A percentile compares a stretch with the other conserved stretches of the same genome.
Evolutionary conservation across 1,284 basidiomycete genomes (phyloP).

Genomic region (Cutaneotrichosporon sp.): DNA sequence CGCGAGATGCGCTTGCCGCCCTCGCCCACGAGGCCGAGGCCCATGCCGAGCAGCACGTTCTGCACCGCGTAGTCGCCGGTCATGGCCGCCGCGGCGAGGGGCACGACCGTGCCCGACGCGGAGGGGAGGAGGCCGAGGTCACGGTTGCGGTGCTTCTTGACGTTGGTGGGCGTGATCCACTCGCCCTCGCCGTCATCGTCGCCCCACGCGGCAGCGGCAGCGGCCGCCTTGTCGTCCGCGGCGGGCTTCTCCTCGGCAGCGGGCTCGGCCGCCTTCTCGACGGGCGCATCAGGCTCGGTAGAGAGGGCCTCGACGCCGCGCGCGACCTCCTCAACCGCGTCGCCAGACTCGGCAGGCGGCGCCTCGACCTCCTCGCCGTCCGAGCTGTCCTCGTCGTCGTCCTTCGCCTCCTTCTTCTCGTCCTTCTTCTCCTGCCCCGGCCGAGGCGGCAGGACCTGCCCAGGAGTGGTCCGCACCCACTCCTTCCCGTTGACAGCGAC

Average conservation of each 20-base stretch:
- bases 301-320: conserved; percentile 12
- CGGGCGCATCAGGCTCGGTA: conserved; percentile 1
- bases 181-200: conserved; percentile 76
- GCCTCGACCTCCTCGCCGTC: conserved; percentile 25
- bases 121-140: conserved; percentile 77
- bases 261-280: conserved; percentile 2
- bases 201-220: conserved; percentile 14
- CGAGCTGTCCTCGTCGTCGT: conserved; percentile 38
- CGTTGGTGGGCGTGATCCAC: conserved; percentile 96
- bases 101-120: conserved; percentile 20
- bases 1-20: conserved; percentile 88
- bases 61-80: conserved; percentile 99
- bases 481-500: conserved; percentile 60
- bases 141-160: conserved; percentile 81
- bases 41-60: conserved; percentile 96
- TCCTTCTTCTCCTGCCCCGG: conserved; percentile 46
- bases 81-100: conserved; percentile 74
- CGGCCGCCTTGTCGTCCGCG: conserved; percentile 21
- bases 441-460: conserved; percentile 29
- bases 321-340: conserved; percentile 18
- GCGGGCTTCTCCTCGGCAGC: conserved; percentile 15
- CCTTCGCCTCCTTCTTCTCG: conserved; percentile 52
- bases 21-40: conserved; percentile 83
- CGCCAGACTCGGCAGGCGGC: conserved; percentile 17
- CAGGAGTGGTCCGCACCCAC: conserved; percentile 58